Base-by-base conservation (phyloP, 768 basidiomycete species). In the Lenzites betulinus region DNA sequence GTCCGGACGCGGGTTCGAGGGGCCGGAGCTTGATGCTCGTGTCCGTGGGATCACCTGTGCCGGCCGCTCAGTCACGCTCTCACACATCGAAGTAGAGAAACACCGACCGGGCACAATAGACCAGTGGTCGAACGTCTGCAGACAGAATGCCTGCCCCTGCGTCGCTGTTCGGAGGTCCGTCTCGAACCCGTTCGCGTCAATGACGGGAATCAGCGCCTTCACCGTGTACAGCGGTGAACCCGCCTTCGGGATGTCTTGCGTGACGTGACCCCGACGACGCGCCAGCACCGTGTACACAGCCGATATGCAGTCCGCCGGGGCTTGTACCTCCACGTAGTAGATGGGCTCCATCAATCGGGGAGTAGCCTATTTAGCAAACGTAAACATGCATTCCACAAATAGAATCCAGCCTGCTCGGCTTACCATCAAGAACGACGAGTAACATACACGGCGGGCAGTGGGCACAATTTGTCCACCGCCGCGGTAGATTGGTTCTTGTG, bases 311-410 rank as follows among this genome's bases (percentile, higher is more conserved):
- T 99, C 97, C 18, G 95, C 94, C 8, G 97, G 97, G 7, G 96
- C 93, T 75, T 98, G 96, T n/a, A 99, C 95, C 75, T 99, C 97
- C 54, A 98, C 96, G 71, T 93, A 98, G 81, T 96, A 98, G 63
- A 98, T 88, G 3, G 97, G 97, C 74, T 99, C 96, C 87, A 96
- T 94, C 60, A 97, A 75, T 59, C 95, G 86, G 4, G 96, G 96
- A 3, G 95, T 92, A 16, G 96, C 95, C 95, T 96, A 51, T 48
- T 62, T 30, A 20, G 43, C 13, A 56, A 26, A 11, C 16, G 50
- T 63, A 46, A 56, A 59, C 46, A 22, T 22, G 20, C 51, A 20
- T 28, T 35, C 53, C 1, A 33, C 52, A 18, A 18, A 39, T 39
- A 39, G 11, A 15, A 7, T 13, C 26, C 22, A 3, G 33, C 46